These are phyloP conservation scores for Arbutus unedo DNA, from an alignment of 148 eudicot species.

Conservation along the genomic window DNA sequence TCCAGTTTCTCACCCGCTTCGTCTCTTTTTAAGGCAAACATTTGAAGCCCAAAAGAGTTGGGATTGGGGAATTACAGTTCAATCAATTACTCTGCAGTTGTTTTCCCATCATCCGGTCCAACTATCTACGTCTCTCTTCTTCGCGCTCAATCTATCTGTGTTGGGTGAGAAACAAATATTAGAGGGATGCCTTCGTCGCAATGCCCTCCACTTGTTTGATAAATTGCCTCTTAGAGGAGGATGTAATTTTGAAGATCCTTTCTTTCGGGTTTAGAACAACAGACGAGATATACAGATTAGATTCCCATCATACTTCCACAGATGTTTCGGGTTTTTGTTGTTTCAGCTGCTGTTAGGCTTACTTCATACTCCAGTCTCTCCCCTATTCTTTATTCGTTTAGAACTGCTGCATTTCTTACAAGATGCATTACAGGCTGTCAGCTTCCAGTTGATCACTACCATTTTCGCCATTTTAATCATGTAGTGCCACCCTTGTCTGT, in stretches of 20 bases:
- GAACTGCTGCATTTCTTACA: neutral
- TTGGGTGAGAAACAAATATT: neutral
- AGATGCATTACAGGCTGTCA: neutral
- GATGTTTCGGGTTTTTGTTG: neutral
- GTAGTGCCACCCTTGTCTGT: neutral
- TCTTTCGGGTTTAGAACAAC: neutral
- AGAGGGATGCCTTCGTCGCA: neutral
- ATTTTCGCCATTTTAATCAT: neutral
- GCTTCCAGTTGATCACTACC: neutral
- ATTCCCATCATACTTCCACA: neutral
- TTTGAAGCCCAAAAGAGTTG: too few species aligned
- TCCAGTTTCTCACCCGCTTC: too few species aligned
- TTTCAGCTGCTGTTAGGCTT: neutral
- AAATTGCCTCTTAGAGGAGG: neutral
- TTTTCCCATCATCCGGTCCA: neutral
- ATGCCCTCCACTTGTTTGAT: slow-evolving; percentile 2
- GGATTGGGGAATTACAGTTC: too few species aligned
- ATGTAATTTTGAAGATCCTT: neutral
- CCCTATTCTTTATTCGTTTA: neutral
- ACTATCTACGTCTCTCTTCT: neutral
- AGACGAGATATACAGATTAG: neutral
- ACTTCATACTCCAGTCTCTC: neutral
- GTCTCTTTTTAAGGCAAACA: too few species aligned
- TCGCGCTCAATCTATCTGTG: neutral
- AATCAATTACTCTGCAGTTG: neutral